These are phyloP conservation scores for Trichosphaerium sp. DNA, from an alignment of 78 protist species.

Conservation along the genomic window DNA sequence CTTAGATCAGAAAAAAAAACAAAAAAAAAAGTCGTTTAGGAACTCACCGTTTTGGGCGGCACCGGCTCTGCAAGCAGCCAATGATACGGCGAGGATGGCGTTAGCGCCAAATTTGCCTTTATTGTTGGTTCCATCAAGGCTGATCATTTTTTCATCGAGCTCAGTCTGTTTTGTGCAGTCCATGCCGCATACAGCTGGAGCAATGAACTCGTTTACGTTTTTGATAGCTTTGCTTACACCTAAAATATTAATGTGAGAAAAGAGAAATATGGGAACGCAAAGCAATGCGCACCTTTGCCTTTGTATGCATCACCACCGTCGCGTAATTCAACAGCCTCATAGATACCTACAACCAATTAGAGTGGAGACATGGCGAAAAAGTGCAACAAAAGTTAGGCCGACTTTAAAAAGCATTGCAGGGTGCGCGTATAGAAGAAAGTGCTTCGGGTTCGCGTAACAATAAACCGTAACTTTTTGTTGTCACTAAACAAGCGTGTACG, in stretches of 20 bases:
- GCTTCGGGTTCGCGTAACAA: no score
- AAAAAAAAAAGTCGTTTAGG: no score
- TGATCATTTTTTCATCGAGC: conserved; percentile 76
- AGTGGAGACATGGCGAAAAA: no score
- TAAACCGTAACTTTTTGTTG: no score
- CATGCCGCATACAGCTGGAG: conserved; percentile 76
- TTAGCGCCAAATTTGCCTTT: conserved; percentile 97
- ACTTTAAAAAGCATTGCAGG: no score
- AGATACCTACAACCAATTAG: no score
- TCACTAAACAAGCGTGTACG: no score
- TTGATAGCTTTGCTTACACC: conserved; percentile 64
- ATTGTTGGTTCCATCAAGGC: conserved; percentile 86
- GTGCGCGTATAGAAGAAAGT: no score
- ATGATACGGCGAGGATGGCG: conserved; percentile 94
- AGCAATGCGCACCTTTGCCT: conserved; percentile 91
- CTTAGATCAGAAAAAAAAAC: no score
- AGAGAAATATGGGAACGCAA: no score
- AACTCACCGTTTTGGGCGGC: conserved; percentile 77
- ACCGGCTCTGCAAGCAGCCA: conserved; percentile 95
- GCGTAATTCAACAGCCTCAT: conserved; percentile 97
- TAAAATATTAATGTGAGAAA: not conserved
- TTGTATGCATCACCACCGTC: conserved; percentile 75
- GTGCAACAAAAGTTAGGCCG: no score
- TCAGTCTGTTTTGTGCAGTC: conserved; percentile 68
- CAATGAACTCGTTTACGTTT: conserved; percentile 79